Evolutionary conservation across 441 rosid genomes (phyloP).

Genomic region (Bruguiera hainesii): DNA sequence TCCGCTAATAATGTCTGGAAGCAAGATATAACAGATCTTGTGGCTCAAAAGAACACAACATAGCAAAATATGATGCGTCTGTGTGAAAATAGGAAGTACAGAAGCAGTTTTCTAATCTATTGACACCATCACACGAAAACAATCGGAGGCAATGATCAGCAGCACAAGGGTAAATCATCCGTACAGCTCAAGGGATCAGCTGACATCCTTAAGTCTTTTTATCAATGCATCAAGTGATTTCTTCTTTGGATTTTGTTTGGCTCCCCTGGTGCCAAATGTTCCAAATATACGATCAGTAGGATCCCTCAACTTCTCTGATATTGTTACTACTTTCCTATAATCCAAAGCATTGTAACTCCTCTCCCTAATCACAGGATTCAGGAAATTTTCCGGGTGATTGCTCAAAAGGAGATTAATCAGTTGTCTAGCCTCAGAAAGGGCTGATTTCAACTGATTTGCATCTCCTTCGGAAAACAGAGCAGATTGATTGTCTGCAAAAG

Average conservation of each 20-base stretch:
- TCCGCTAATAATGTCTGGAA: no score
- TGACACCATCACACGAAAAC: slow-evolving; percentile 24
- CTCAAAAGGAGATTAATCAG: slow-evolving; percentile 77
- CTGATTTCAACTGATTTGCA: slow-evolving; percentile 69
- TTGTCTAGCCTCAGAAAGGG: slow-evolving; percentile 82
- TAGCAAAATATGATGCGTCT: slow-evolving; percentile 24
- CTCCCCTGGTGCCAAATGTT: slow-evolving; percentile 83
- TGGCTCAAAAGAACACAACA: slow-evolving; percentile 28
- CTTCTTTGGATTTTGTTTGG: slow-evolving; percentile 82
- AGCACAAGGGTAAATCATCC: slow-evolving; percentile 22
- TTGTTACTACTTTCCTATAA: slow-evolving; percentile 66
- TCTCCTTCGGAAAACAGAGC: slow-evolving; percentile 73
- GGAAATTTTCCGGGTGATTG: slow-evolving; percentile 83
- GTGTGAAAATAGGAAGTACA: slow-evolving; percentile 29
- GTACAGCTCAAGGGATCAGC: slow-evolving; percentile 41
- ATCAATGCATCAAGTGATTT: slow-evolving; percentile 82
- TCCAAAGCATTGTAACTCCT: slow-evolving; percentile 81
- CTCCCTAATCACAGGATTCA: slow-evolving; percentile 83
- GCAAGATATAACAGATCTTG: background rate
- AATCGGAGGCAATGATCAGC: slow-evolving; percentile 22
- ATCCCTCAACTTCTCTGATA: slow-evolving; percentile 87
- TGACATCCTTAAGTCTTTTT: slow-evolving; percentile 79
- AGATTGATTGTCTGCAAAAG: slow-evolving; percentile 74
- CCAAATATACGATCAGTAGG: slow-evolving; percentile 86
- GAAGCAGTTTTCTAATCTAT: slow-evolving; percentile 28